Evolutionary conservation across 768 basidiomycete species (phyloP).

Genomic region (Lactarius evosmus): DNA sequence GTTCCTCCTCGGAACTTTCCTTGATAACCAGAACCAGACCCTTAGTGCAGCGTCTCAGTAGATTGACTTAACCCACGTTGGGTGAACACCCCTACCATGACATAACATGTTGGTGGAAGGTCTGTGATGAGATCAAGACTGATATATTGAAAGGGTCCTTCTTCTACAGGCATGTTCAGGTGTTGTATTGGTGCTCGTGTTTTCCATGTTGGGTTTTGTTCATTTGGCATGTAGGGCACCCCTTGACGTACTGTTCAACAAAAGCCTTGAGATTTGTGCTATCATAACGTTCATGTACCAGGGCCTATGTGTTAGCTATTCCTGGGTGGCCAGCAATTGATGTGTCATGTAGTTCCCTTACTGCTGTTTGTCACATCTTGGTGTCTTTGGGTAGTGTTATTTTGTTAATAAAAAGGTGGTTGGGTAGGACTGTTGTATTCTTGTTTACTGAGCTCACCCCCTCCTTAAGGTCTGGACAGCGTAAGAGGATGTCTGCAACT

Average conservation of each 20-base stretch:
- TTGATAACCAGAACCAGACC: too few relatives aligned
- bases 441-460: not conserved
- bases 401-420: not conserved
- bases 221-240: not conserved
- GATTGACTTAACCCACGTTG: too few relatives aligned
- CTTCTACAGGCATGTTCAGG: not conserved
- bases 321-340: not conserved
- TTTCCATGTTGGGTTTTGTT: too few relatives aligned
- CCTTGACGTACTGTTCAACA: not conserved
- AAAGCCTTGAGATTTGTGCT: not conserved
- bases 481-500: not conserved
- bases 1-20: too few relatives aligned
- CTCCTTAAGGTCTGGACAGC: not conserved
- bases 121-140: not conserved
- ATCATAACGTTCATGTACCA: not conserved
- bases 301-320: not conserved
- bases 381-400: not conserved
- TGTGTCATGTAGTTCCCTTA: not conserved
- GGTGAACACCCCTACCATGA: too few relatives aligned
- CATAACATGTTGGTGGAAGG: not conserved
- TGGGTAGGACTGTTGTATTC: not conserved
- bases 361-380: rapidly evolving
- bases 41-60: too few relatives aligned
- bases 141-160: not conserved
- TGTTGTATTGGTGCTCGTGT: too few relatives aligned